Conservation (phyloP, 2,329 filamentous ascomycete species). For the Talaromyces sp. region DNA sequence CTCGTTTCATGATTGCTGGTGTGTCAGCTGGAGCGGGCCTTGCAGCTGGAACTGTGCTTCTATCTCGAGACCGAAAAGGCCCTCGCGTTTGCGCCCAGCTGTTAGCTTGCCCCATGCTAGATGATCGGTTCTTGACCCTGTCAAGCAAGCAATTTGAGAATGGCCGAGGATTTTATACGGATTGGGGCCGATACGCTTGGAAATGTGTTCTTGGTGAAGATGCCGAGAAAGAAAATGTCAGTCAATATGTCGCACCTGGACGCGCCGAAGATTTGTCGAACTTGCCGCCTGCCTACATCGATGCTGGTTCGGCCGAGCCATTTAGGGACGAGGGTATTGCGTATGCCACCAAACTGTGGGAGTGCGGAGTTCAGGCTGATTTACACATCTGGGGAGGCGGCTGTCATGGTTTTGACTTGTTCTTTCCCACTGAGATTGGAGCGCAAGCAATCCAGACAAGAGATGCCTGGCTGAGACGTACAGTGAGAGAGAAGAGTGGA, state of each 20-base stretch:
- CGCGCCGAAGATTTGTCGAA: slow-evolving; percentile 1
- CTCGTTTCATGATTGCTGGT: slow-evolving; percentile 7
- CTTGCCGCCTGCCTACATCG: slow-evolving; percentile 5
- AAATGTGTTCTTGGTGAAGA: slow-evolving; percentile 2
- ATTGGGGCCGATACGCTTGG: slow-evolving; percentile 6
- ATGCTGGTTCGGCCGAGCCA: background rate
- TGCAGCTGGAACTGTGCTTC: background rate
- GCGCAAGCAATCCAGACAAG: background rate
- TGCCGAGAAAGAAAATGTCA: slow-evolving; percentile 1
- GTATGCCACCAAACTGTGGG: slow-evolving; percentile 5
- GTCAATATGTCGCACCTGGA: slow-evolving; percentile 3
- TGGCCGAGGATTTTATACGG: slow-evolving; percentile 4
- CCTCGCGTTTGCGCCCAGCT: background rate
- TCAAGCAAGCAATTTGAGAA: background rate
- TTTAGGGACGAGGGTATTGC: slow-evolving; percentile 7
- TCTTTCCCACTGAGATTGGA: background rate
- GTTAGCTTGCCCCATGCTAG: slow-evolving; percentile 5
- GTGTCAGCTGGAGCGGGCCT: slow-evolving; percentile 3
- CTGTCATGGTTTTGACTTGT: slow-evolving; percentile 7
- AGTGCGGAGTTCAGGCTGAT: background rate
- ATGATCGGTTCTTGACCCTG: background rate
- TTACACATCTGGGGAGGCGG: slow-evolving; percentile 5
- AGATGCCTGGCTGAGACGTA: slow-evolving; percentile 1
- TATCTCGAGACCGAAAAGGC: slow-evolving; percentile 1
- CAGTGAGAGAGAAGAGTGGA: background rate